Evolutionary conservation across 1,139 yeast species (phyloP).

Genomic region (Debaryomyces coudertii): DNA sequence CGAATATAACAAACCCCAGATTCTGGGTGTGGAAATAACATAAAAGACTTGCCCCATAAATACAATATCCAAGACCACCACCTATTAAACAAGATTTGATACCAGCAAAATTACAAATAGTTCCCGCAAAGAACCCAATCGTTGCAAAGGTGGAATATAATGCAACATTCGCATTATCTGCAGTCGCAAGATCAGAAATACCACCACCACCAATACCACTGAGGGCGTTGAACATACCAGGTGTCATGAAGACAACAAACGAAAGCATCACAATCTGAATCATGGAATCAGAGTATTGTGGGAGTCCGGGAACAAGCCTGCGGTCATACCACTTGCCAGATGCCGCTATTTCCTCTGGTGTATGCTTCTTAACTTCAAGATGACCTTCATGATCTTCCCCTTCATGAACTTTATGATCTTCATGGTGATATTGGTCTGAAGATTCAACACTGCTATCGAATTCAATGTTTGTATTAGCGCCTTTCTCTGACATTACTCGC

Average conservation of each 20-base stretch:
- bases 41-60: constrained; percentile 57
- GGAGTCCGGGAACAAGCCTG: constrained; percentile 27
- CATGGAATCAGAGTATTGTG: constrained; percentile 49
- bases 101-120: constrained; percentile 58
- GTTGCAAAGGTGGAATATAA: constrained; percentile 59
- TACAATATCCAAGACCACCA: constrained; percentile 60
- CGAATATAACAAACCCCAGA: constrained; percentile 56
- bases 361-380: constrained; percentile 30
- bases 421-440: neutral
- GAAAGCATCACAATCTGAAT: constrained; percentile 50
- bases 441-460: constrained; percentile 13
- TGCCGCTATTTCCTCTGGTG: constrained; percentile 32
- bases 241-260: constrained; percentile 55
- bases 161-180: constrained; percentile 58
- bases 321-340: constrained; percentile 49
- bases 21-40: constrained; percentile 52
- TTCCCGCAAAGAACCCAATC: constrained; percentile 63
- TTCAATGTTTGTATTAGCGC: constrained; percentile 8
- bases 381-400: too few relatives aligned
- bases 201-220: constrained; percentile 58
- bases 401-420: too few relatives aligned
- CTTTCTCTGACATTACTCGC: constrained; percentile 7
- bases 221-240: constrained; percentile 63
- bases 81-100: constrained; percentile 49
- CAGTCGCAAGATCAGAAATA: constrained; percentile 39